Base-by-base conservation (phyloP, 768 basidiomycete genomes). In the Suillus clintonianus region DNA sequence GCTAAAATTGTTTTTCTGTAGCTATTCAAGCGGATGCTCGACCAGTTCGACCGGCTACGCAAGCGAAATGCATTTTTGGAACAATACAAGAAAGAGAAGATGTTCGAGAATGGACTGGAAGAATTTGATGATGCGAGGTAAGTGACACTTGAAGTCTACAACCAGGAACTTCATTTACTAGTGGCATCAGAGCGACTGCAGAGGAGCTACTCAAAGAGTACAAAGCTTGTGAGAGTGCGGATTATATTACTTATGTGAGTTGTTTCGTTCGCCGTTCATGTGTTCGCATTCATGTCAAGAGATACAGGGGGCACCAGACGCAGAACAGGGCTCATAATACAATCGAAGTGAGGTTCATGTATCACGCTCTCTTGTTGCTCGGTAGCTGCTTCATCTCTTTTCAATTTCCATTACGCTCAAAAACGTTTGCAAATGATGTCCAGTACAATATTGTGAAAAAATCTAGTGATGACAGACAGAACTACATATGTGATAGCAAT, bases 51-150 rank as follows among this genome's bases (percentile, higher is more conserved):
- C 71, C 84, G 87, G 47, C 80, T 99, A 56, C 80, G 88, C 62
- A 91, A 88, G 77, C 85, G 94, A 54, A 97, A 97, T 71, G 97
- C 97, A 2, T 99, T 97, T 76, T 76, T 99, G 78, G 95, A 98
- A 62, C 94, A 96, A 74, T 99, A 99, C 81, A 97, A 97, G 81
- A 95, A 94, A 74, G 95, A 98, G 76, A 90, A 91, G 72, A 89
- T 97, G 83, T 99, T 99, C 73, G 90, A 91, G 74, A 90, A 96
- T 73, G 89, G 89, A 2, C 75, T 99, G 67, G 94, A 96, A 67
- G 96, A 99, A 77, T 99, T 99, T 75, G 96, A 99, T 70, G 95
- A 97, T 77, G 92, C 97, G n/a, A 86, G 94, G 95, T 94, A 70
- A 64, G 83, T 53, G 57, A 24, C 22, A 9, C 10, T 30, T 32